A percentile compares a stretch with the other conserved stretches of the same genome.
phyloP scores from a whole-genome alignment of 2,329 filamentous ascomycete species.

The Colletotrichum tanaceti region DNA sequence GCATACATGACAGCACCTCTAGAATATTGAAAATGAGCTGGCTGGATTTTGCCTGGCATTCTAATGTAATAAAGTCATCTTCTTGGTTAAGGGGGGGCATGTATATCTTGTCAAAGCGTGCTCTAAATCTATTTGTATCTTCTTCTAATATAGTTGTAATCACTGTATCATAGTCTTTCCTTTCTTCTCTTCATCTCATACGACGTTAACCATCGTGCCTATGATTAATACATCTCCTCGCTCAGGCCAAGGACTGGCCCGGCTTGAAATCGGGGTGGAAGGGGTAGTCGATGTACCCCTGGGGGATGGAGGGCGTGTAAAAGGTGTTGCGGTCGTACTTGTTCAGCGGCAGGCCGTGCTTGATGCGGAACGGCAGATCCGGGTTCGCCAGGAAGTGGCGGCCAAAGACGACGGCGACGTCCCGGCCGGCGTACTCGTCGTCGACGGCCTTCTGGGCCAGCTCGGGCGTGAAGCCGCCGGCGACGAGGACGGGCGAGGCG shows the following conservation, averaged over 20 bases:
- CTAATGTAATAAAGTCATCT: not conserved
- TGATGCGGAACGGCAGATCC: slow-evolving; percentile 46
- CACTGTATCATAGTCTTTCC: slow-evolving; percentile 1
- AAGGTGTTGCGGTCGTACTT: slow-evolving; percentile 46
- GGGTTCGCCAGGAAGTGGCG: slow-evolving; percentile 50
- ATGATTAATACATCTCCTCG: not conserved
- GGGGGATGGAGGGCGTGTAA: slow-evolving; percentile 40
- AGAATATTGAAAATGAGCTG: too few species aligned
- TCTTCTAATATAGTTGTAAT: not conserved
- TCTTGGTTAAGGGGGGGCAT: not conserved
- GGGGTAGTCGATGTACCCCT: slow-evolving; percentile 48
- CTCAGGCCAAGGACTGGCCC: slow-evolving; percentile 18
- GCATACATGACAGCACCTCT: too few species aligned
- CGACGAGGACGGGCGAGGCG: slow-evolving; percentile 46
- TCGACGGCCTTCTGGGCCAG: slow-evolving; percentile 48
- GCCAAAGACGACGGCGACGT: slow-evolving; percentile 51
- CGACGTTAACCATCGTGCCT: not conserved
- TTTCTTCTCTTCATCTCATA: not conserved
- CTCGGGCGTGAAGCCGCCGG: slow-evolving; percentile 48
- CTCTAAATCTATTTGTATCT: not conserved
- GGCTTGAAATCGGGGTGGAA: slow-evolving; percentile 39
- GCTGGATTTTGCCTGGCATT: not conserved
- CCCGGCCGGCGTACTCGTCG: slow-evolving; percentile 44
- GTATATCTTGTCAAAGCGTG: not conserved
- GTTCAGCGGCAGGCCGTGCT: slow-evolving; percentile 45